Evolutionary conservation across 306 rosid genomes (phyloP).

Genomic region (Rosa chinensis): DNA sequence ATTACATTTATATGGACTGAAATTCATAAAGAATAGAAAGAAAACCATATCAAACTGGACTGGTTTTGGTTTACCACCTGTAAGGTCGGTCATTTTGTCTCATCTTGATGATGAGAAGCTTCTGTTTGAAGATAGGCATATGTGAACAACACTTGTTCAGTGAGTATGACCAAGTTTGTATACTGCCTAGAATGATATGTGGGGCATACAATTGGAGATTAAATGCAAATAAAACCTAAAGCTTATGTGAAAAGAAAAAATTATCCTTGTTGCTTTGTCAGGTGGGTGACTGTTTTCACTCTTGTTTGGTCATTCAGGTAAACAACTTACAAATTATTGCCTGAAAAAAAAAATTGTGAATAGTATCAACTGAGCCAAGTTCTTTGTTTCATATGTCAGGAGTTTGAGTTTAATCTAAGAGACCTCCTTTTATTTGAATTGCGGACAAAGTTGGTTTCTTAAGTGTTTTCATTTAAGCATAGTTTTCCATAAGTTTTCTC

Average conservation of each 20-base stretch:
- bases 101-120: neutral
- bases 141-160: neutral
- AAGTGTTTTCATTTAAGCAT: neutral
- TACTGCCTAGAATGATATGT: slow-evolving; percentile 28
- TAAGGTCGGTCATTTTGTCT: neutral
- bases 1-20: neutral
- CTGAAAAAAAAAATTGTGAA: neutral
- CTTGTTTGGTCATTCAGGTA: too few species aligned
- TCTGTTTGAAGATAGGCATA: neutral
- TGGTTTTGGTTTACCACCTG: neutral
- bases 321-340: neutral
- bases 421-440: neutral
- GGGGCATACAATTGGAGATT: neutral
- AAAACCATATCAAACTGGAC: neutral
- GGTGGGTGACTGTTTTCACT: neutral
- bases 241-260: neutral
- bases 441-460: neutral
- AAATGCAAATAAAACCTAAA: neutral
- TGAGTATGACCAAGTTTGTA: slow-evolving; percentile 13
- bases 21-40: too few species aligned
- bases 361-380: neutral
- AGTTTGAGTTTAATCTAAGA: neutral
- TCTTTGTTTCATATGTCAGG: neutral
- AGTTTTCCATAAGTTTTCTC: neutral
- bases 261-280: neutral